phyloP scores from a whole-genome alignment of 106 monocot species.

The Xerophyta viscosa region DNA sequence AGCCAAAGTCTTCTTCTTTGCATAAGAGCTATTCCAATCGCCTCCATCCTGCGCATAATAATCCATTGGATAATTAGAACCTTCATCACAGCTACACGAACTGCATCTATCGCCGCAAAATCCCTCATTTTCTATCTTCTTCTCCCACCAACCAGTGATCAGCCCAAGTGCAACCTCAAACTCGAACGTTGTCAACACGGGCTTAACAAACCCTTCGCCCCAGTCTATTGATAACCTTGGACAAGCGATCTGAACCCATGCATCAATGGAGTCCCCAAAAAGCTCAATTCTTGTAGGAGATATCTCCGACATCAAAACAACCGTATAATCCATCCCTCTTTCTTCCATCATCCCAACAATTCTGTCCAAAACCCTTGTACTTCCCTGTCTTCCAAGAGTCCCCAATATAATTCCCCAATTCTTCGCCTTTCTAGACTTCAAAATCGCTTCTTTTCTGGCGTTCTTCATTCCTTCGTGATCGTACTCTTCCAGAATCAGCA shows the following conservation, averaged over 20 bases:
- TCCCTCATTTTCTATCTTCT: background rate
- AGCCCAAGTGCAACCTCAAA: slow-evolving; percentile 78
- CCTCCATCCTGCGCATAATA: slow-evolving; percentile 98
- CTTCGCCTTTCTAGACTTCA: slow-evolving; percentile 47
- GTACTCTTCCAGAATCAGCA: slow-evolving; percentile 71
- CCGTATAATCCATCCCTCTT: slow-evolving; percentile 68
- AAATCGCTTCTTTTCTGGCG: slow-evolving; percentile 59
- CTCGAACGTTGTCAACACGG: slow-evolving; percentile 88
- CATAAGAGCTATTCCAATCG: slow-evolving; percentile 85
- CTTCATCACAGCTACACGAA: slow-evolving; percentile 11
- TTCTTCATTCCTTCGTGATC: slow-evolving; percentile 83
- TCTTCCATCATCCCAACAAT: slow-evolving; percentile 69
- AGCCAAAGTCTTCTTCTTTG: slow-evolving; percentile 35
- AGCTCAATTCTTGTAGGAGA: slow-evolving; percentile 71
- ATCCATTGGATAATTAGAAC: slow-evolving; percentile 84
- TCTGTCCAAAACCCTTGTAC: slow-evolving; percentile 59
- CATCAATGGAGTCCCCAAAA: slow-evolving; percentile 84
- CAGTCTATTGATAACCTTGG: slow-evolving; percentile 94
- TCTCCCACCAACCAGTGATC: slow-evolving; percentile 95
- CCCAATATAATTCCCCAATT: slow-evolving; percentile 87
- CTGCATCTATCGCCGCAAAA: background rate
- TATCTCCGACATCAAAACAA: slow-evolving; percentile 93
- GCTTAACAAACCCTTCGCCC: slow-evolving; percentile 90
- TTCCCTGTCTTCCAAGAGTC: slow-evolving; percentile 93
- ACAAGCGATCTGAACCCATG: slow-evolving; percentile 99